A percentile compares a stretch with the other conserved stretches of the same genome.
These are phyloP conservation scores for Fusarium humuli DNA, from an alignment of 2,329 filamentous ascomycete genomes.

Conservation along the genomic window DNA sequence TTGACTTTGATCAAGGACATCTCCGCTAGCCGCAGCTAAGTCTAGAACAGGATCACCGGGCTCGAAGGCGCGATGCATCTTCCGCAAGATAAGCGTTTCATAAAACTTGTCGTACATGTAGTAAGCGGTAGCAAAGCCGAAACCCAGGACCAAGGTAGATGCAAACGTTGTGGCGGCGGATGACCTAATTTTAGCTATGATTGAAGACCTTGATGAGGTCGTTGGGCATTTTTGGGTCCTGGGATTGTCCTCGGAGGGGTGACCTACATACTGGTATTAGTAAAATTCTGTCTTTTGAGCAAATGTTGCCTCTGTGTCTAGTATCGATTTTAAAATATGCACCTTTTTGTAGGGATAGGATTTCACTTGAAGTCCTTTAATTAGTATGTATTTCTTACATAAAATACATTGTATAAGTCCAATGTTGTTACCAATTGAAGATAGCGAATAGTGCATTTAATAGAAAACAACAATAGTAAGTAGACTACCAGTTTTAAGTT, in stretches of 20 bases:
- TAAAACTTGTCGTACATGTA: conserved; percentile 86
- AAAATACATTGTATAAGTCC: too few species aligned
- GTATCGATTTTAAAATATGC: too few species aligned
- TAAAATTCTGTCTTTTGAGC: too few species aligned
- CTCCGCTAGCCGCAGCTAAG: conserved; percentile 75
- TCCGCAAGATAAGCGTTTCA: conserved; percentile 89
- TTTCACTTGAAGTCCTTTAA: not conserved
- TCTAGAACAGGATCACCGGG: conserved; percentile 92
- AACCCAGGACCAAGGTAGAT: conserved; percentile 77
- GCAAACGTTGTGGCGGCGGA: conserved; percentile 80
- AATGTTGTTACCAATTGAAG: too few species aligned
- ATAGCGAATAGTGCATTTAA: too few species aligned
- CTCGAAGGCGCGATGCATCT: conserved; percentile 92
- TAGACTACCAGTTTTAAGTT: conserved; percentile 15
- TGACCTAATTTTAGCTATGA: conserved; percentile 75
- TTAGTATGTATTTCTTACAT: too few species aligned
- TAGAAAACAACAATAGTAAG: too few species aligned
- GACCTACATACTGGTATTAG: not conserved
- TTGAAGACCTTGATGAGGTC: conserved; percentile 49
- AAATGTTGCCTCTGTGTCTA: too few species aligned
- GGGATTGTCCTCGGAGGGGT: conserved; percentile 10
- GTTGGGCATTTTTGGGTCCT: conserved; percentile 6
- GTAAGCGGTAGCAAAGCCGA: conserved; percentile 73
- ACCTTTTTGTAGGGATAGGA: too few species aligned
- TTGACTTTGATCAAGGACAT: conserved; percentile 60